Conservation (phyloP, 805 yeast species). For the Saccharomycopsis capsularis region DNA sequence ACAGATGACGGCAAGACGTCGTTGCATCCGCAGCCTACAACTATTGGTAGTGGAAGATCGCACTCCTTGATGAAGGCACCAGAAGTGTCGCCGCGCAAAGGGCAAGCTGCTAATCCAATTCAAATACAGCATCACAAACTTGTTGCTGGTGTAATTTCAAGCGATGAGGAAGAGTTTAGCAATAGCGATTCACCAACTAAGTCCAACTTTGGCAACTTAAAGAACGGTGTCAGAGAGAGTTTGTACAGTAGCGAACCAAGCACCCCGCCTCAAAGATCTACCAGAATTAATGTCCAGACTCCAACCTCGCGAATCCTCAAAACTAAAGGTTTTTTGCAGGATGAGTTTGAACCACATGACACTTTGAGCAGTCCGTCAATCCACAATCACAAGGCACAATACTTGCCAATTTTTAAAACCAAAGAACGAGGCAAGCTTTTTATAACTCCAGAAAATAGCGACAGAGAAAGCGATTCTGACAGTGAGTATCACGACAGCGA, state of each 20-base stretch:
- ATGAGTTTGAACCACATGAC: slow-evolving; percentile 9
- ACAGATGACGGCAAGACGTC: neutral
- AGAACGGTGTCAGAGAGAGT: neutral
- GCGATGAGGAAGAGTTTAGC: neutral
- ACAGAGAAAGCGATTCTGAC: neutral
- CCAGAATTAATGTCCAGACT: slow-evolving; percentile 1
- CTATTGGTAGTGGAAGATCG: neutral
- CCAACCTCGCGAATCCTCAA: slow-evolving; percentile 6
- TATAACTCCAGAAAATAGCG: neutral
- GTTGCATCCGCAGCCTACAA: neutral
- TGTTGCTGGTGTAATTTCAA: neutral
- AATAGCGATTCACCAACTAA: neutral
- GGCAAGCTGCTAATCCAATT: neutral
- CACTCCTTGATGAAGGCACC: neutral
- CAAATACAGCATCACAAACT: too few species aligned
- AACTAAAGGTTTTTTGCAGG: slow-evolving; percentile 1
- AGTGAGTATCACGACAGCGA: neutral
- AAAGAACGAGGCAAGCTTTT: neutral
- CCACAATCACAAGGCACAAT: neutral
- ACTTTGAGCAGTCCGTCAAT: slow-evolving; percentile 16
- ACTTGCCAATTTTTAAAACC: neutral
- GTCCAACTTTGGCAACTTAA: neutral
- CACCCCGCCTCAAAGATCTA: neutral
- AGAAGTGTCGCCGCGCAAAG: neutral
- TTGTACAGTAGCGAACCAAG: neutral